phyloP scores from a whole-genome alignment of 2,329 filamentous ascomycete species.

The Pseudogymnoascus sp. region DNA sequence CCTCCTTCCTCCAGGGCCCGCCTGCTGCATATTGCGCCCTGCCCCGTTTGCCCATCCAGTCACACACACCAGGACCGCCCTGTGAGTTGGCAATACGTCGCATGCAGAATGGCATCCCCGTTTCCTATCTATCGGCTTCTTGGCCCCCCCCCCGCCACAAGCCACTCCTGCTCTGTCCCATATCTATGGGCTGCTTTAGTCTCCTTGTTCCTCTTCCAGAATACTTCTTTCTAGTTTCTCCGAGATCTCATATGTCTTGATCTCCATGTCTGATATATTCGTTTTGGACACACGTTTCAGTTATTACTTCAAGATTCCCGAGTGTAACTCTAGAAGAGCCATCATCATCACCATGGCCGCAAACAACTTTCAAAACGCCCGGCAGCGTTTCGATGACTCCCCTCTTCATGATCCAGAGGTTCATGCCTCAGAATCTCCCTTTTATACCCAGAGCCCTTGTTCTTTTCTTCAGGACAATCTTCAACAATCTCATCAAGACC shows the following conservation, averaged over 20 bases:
- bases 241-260: constrained; percentile 7
- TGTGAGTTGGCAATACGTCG: constrained; percentile 5
- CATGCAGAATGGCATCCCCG: constrained; percentile 6
- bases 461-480: not conserved
- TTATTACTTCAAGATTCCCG: constrained; percentile 1
- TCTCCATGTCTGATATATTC: constrained; percentile 2
- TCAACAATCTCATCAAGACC: not conserved
- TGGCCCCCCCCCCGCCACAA: not conserved
- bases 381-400: constrained; percentile 7
- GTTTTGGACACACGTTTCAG: constrained; percentile 3
- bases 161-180: not conserved
- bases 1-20: not conserved
- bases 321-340: constrained; percentile 3
- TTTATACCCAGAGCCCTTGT: constrained; percentile 3
- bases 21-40: constrained; percentile 3
- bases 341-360: constrained; percentile 1
- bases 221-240: constrained; percentile 2
- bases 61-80: constrained; percentile 3
- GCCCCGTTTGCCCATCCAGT: not conserved
- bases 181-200: constrained; percentile 1
- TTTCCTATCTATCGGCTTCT: constrained; percentile 1
- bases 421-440: not conserved
- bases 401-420: not conserved
- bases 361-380: constrained; percentile 2
- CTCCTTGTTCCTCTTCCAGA: constrained; percentile 6